Base-by-base conservation (phyloP, 2,329 filamentous ascomycete genomes). In the Paradendryphiella salina region DNA sequence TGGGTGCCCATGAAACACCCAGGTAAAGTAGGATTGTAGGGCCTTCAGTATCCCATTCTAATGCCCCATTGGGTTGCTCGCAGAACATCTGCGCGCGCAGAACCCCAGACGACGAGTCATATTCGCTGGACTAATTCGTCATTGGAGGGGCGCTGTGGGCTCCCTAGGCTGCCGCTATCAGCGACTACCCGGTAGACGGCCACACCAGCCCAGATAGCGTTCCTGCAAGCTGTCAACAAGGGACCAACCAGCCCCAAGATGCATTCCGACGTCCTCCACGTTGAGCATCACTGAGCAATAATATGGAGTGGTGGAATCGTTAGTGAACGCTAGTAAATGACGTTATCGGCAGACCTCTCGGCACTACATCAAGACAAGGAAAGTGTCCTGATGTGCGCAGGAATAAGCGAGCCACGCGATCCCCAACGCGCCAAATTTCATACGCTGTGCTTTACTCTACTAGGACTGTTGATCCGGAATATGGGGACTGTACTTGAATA, bases 261-360 rank as follows among this genome's bases (percentile, higher is more conserved):
- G 17, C 15, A 26, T 33, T 43, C 44, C 28, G 34, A 42, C 26
- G 45, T 46, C 38, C 45, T 31, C 49, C 48, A 52, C 38, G 20
- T 38, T 43, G 33, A 28, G 37, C 32, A 37, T 38, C 42, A 46
- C 55, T 48, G 56, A 59, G 59, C 61, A 63, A 61, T 64, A 32
- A 56, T 42, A 52, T 35, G 26, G 38, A 23, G 29, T 52, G 42
- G 21, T 49, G 28, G 35, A 31, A 36, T 50, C 51, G 15, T 46
- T 50, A 49, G 50, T 43, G 17, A 21, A 44, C 51, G 51, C 51
- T 51, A 54, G 42, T 41, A 45, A 32, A 60, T 59, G 50, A 60
- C 59, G 59, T 55, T 55, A 61, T 61, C 57, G 59, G 59, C 48
- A 51, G 38, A 40, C 43, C 20, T 46, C 39, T 51, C 35, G 46